Evolutionary conservation across 345 rosid genomes (phyloP).

Genomic region (Eucalyptus viminalis): DNA sequence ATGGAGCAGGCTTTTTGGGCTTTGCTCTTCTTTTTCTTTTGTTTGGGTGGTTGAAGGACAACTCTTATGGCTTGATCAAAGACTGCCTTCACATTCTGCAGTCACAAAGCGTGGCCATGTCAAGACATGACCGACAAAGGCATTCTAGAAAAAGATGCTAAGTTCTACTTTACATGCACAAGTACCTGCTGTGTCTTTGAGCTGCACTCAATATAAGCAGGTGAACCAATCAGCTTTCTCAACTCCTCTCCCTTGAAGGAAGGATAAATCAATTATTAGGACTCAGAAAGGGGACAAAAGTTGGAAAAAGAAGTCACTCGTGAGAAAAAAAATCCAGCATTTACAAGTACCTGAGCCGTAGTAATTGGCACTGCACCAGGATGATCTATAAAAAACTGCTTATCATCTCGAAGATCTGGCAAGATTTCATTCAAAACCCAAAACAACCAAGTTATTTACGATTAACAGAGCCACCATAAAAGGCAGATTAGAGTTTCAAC

Average conservation of each 20-base stretch:
- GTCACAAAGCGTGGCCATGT: not conserved
- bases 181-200: constrained; percentile 91
- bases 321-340: not conserved
- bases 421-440: not conserved
- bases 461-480: not conserved
- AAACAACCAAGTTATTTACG: not conserved
- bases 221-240: constrained; percentile 66
- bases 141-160: not conserved
- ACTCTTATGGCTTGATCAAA: constrained; percentile 91
- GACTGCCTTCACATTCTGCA: constrained; percentile 88
- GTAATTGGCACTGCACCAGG: constrained; percentile 89
- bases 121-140: not conserved
- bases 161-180: not conserved
- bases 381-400: constrained; percentile 76
- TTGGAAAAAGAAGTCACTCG: not conserved
- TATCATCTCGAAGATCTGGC: constrained; percentile 85
- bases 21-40: constrained; percentile 81
- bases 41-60: constrained; percentile 92
- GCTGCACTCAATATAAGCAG: constrained; percentile 89
- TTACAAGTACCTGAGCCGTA: constrained; percentile 46
- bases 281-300: not conserved
- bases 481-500: not conserved
- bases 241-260: constrained; percentile 75
- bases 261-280: not conserved
- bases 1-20: constrained; percentile 87